Base-by-base conservation (phyloP, 768 basidiomycete genomes). In the Plicaturopsis crispa region DNA sequence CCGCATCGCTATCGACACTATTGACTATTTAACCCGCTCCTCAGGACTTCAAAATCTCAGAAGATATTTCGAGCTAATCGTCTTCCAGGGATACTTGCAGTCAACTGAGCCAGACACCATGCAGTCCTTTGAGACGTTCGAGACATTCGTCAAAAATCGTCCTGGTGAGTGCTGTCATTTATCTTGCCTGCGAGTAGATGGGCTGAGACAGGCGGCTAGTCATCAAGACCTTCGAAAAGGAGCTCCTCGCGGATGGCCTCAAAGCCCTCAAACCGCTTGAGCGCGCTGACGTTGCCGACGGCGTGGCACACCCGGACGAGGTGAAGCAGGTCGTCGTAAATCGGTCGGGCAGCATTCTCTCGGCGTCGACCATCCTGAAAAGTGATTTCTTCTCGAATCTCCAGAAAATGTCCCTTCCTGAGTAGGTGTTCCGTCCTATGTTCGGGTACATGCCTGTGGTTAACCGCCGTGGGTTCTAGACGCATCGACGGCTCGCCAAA, bases 391-490 rank as follows among this genome's bases (percentile, higher is more conserved):
- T 93, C 70, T 79, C 79, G 5, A 88, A 88, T 53, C 55, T 98
- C 22, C 96, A 98, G 62, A 98, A 97, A 66, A 90, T 96, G 80
- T 87, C 88, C 3, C 66, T 99, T 2, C 87, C 92, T 0, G 96
- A 98, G 85, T 93, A 44, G 44, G 82, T 64, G 3, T 18, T 44
- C 7, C 34, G 18, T 10, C 24, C n/a, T 33, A 22, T 20, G 26
- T 20, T 18, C 31, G 20, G 35, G n/a, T 33, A n/a, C 17, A 18
- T 41, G 36, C 36, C 36, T 20, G 21, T 37, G 23, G 40, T 48
- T 16, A 40, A 36, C 19, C 3, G 16, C 11, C 1, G 38, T 44
- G 10, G 23, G 11, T 40, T 30, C 11, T 47, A 80, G 84, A 51
- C 83, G 91, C 13, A 89, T 98, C 28, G 90, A 96, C 11, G 94